Conservation (phyloP, 352 stramenopile genomes). For the Pelagophyceae sp. region DNA sequence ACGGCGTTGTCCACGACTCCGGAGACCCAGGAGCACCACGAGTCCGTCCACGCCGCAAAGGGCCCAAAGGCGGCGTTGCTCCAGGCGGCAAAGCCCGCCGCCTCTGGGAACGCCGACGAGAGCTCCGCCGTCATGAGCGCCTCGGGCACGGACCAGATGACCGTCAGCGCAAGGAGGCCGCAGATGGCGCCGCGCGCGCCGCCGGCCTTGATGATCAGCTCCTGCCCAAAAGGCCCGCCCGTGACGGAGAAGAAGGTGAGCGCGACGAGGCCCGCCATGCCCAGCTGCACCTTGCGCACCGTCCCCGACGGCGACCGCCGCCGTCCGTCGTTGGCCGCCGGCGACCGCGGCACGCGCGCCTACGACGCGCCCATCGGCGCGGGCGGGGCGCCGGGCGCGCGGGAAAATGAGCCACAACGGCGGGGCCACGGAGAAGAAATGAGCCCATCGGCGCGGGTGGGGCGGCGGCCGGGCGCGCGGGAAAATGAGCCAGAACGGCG, state of each 20-base stretch:
- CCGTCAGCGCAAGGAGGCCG: slow-evolving; percentile 52
- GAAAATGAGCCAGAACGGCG: too few relatives aligned
- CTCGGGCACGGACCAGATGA: slow-evolving; percentile 77
- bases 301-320: too few relatives aligned
- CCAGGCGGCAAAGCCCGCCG: slow-evolving; percentile 72
- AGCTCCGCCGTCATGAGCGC: slow-evolving; percentile 81
- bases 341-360: too few relatives aligned
- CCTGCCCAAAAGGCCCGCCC: slow-evolving; percentile 83
- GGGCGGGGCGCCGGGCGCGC: too few relatives aligned
- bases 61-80: slow-evolving; percentile 73
- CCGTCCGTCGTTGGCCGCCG: too few relatives aligned
- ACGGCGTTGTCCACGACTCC: slow-evolving; percentile 81
- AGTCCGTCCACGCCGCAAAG: slow-evolving; percentile 38
- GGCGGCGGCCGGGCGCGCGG: too few relatives aligned
- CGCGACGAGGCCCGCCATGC: slow-evolving; percentile 27
- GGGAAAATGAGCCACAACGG: too few relatives aligned
- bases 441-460: too few relatives aligned
- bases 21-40: slow-evolving; percentile 63
- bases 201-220: slow-evolving; percentile 75
- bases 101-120: slow-evolving; percentile 69
- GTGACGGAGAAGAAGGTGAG: slow-evolving; percentile 78
- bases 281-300: neutral
- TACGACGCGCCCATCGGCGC: too few relatives aligned
- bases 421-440: too few relatives aligned
- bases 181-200: slow-evolving; percentile 71